Conservation (phyloP, 2,329 filamentous ascomycete genomes). For the Sclerotinia trifoliorum region DNA sequence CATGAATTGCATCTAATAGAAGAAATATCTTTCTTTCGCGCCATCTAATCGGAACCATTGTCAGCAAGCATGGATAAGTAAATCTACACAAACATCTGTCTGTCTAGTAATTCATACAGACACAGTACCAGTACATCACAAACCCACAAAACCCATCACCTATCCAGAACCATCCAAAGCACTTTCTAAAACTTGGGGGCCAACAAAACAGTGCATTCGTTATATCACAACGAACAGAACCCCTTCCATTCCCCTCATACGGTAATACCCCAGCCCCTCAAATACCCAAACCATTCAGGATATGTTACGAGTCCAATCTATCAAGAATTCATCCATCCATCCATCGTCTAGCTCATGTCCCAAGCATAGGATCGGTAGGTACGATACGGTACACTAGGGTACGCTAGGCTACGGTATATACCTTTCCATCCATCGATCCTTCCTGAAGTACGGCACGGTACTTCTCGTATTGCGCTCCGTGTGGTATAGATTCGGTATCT, state of each 20-base stretch:
- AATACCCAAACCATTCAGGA: not conserved
- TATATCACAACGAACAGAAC: too few relatives aligned
- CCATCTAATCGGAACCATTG: not conserved
- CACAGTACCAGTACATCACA: not conserved
- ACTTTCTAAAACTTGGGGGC: not conserved
- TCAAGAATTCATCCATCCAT: not conserved
- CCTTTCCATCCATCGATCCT: not conserved
- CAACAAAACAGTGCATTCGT: too few relatives aligned
- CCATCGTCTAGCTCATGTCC: too few relatives aligned
- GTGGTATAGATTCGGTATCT: not conserved
- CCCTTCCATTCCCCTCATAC: too few relatives aligned
- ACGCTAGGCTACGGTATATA: not conserved
- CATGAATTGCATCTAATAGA: not conserved
- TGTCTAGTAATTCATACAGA: not conserved
- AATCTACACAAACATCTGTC: not conserved
- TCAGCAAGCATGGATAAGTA: not conserved
- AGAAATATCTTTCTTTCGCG: not conserved
- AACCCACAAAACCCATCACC: not conserved
- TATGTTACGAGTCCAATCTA: not conserved
- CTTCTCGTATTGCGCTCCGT: conserved; percentile 3
- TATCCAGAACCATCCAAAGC: too few relatives aligned
- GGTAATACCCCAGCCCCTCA: not conserved
- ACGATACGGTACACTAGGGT: not conserved
- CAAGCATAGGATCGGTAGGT: not conserved
- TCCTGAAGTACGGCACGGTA: not conserved